phyloP scores from a whole-genome alignment of 805 yeast species.

The Ogataea methanolica region DNA sequence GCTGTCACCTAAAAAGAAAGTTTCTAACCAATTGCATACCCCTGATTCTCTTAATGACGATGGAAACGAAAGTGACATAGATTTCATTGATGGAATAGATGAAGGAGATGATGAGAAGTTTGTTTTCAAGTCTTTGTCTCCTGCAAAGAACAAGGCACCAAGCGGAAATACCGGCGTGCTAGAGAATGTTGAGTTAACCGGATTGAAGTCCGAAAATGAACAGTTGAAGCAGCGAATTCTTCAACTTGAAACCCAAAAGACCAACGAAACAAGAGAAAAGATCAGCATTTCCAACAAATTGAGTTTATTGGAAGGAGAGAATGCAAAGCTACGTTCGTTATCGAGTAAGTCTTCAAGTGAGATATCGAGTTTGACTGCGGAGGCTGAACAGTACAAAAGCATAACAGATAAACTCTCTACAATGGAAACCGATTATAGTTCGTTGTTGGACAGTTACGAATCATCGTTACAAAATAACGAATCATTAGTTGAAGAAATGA shows the following conservation, averaged over 20 bases:
- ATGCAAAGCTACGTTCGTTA: neutral
- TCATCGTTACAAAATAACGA: slow-evolving; percentile 4
- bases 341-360: neutral
- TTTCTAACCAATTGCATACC: slow-evolving; percentile 6
- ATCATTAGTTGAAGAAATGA: neutral
- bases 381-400: slow-evolving; percentile 6
- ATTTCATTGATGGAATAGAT: slow-evolving; percentile 5
- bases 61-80: slow-evolving; percentile 7
- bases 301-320: neutral
- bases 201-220: slow-evolving; percentile 11
- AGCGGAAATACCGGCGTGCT: neutral
- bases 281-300: neutral
- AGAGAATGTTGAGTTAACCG: slow-evolving; percentile 1
- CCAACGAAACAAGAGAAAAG: neutral
- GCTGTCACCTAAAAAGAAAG: slow-evolving; percentile 13
- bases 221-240: slow-evolving; percentile 3
- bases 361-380: neutral
- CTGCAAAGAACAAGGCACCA: no score
- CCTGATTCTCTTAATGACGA: slow-evolving; percentile 17
- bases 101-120: slow-evolving; percentile 5
- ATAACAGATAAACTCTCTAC: slow-evolving; percentile 3
- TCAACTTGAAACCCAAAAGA: neutral
- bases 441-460: slow-evolving; percentile 6
- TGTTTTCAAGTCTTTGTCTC: no score
- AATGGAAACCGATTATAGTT: slow-evolving; percentile 8